Base-by-base conservation (phyloP, 768 basidiomycete species). In the Suillus paluster region DNA sequence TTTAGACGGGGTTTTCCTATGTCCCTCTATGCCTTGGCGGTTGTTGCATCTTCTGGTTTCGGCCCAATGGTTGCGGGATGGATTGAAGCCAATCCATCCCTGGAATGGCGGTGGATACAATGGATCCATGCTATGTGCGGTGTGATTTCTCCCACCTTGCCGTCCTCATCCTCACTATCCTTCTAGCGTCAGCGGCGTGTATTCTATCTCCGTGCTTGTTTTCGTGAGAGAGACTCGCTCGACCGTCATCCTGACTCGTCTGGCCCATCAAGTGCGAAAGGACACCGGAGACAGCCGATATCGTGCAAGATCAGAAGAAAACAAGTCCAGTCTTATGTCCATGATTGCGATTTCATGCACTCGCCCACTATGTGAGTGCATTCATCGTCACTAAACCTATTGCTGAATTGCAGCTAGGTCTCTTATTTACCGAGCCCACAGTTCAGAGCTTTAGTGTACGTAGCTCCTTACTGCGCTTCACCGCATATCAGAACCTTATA, bases 81-180 rank as follows among this genome's bases (percentile, higher is more conserved):
- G 86, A 80, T 91, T 23, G 88, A 91, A 68, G 80, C 83, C 63
- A 83, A 86, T 62, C 69, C 77, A 0, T 75, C 75, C 21, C 71
- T 93, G 1, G 80, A 80, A 64, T 94, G 92, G 91, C 79, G 91
- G 30, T 94, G 92, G 91, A 91, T 95, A 27, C 86, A 92, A 67
- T 94, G 91, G 92, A 82, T 92, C 10, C 86, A 87, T 64, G 78
- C 86, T 67, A 90, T 89, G 88, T 86, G 44, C 59, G 68, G 70
- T 49, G 17, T 39, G 38, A 12, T 46, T 55, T 46, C 54, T 58
- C 60, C 52, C 25, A 11, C 44, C 27, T 62, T n/a, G 19, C 19
- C 12, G 19, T 58, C 8, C 19, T 34, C 6, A 7, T 44, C 42
- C 59, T 21, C 5, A 25, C 55, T 60, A 45, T 63, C 58, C 57